These are phyloP conservation scores for Apostasia shenzhenica DNA, from an alignment of 106 monocot genomes.

Conservation along the genomic window DNA sequence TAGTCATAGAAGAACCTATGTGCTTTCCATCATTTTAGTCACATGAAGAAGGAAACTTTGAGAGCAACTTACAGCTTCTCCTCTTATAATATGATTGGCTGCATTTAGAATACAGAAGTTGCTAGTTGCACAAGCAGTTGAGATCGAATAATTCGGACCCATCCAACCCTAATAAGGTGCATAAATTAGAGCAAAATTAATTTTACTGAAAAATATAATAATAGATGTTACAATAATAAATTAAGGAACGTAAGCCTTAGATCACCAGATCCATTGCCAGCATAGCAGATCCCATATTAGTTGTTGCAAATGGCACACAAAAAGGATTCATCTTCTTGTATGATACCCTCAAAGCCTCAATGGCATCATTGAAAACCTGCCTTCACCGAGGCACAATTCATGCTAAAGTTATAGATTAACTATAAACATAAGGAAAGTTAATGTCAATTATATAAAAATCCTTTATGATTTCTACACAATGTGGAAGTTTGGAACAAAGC, in stretches of 20 bases:
- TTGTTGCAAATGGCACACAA: conserved; percentile 78
- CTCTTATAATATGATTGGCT: conserved; percentile 68
- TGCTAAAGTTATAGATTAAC: too few relatives aligned
- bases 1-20: neutral
- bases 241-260: neutral
- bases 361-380: conserved; percentile 74
- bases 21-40: neutral
- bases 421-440: too few relatives aligned
- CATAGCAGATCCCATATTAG: conserved; percentile 81
- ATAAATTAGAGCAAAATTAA: neutral
- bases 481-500: too few relatives aligned
- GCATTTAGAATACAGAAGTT: conserved; percentile 78
- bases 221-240: neutral
- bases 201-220: neutral
- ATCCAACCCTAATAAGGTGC: conserved; percentile 55
- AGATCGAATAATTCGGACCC: conserved; percentile 79
- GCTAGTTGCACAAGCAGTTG: conserved; percentile 76
- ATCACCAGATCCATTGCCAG: conserved; percentile 79
- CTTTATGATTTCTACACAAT: too few relatives aligned
- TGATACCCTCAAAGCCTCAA: conserved; percentile 70
- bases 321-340: conserved; percentile 83
- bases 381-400: too few relatives aligned
- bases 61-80: conserved; percentile 53
- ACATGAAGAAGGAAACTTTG: neutral
- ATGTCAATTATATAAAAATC: too few relatives aligned